Base-by-base conservation (phyloP, 768 basidiomycete species). In the Leucosporidium scottii region DNA sequence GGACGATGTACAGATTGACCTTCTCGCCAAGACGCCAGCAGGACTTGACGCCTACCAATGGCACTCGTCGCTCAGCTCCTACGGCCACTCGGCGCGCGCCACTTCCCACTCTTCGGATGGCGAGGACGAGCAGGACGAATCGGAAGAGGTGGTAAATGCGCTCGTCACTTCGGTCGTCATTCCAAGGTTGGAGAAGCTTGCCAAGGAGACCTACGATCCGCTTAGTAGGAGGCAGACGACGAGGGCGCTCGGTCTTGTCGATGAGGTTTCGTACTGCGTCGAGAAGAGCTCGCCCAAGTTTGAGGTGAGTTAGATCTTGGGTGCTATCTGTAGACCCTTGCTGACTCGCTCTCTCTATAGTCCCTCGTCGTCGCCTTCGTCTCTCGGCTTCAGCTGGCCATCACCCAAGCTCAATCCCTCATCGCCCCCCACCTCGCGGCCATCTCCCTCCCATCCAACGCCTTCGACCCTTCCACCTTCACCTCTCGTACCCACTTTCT, bases 121-220 rank as follows among this genome's bases (percentile, higher is more conserved):
- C 4, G 64, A 61, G 30, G 75, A 74, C 28, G 75, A 75, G 17
- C 74, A 78, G 0, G 80, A 81, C 48, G 80, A 80, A 23, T 78
- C 79, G 63, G 58, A 68, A 27, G 65, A 63, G 47, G 73, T 81
- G 27, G 76, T 81, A 36, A 75, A 78, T 50, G 76, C 77, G 49
- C 78, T 81, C 74, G 75, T 81, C 15, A 73, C 77, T 18, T 74
- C 77, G 4, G 76, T 78, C 10, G 77, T 81, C n/a, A 76, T 79
- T 17, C 79, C 80, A 3, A 68, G 70, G 56, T 75, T 51, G 67
- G 78, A 59, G 69, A 75, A 59, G 59, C 73, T 68, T 75, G 80
- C 62, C 9, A 27, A 53, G 23, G 68, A 65, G 44, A 76, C 74
- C 1, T 82, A 78, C 70, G 81, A 82, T 66, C 79, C 79, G 4